Conservation (phyloP, 2,329 filamentous ascomycete genomes). For the Talaromyces sp. region DNA sequence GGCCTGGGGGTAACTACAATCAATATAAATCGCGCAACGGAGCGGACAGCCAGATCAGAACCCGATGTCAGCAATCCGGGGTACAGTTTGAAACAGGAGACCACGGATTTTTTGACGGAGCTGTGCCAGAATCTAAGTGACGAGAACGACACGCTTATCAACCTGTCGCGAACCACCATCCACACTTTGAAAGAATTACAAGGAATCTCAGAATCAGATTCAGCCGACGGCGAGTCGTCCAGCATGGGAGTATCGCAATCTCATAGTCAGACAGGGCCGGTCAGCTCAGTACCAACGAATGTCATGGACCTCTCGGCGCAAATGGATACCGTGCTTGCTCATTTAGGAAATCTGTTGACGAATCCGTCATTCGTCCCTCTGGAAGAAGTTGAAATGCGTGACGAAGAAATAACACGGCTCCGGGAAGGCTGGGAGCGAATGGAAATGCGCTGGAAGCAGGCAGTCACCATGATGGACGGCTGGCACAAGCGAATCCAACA, state of each 20-base stretch:
- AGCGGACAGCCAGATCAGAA: conserved; percentile 26
- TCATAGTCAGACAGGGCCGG: conserved; percentile 19
- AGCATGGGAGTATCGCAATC: conserved; percentile 18
- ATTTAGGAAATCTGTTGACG: conserved; percentile 77
- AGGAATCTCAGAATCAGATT: conserved; percentile 36
- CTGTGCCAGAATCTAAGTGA: conserved; percentile 78
- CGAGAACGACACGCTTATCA: conserved; percentile 80
- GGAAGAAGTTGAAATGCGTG: conserved; percentile 87
- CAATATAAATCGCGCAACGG: conserved; percentile 38
- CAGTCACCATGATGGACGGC: conserved; percentile 82
- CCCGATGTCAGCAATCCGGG: conserved; percentile 49
- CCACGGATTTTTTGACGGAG: conserved; percentile 83
- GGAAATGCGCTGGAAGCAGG: conserved; percentile 85
- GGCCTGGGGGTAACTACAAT: conserved; percentile 47
- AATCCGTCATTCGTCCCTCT: conserved; percentile 95
- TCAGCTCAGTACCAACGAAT: conserved; percentile 49
- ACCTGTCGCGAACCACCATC: conserved; percentile 65
- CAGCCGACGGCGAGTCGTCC: conserved; percentile 19
- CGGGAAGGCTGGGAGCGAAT: conserved; percentile 88
- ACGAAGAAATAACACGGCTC: conserved; percentile 81
- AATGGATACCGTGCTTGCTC: conserved; percentile 71
- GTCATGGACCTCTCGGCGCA: conserved; percentile 67
- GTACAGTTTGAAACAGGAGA: conserved; percentile 76
- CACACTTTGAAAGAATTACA: conserved; percentile 60
- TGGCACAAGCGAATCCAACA: conserved; percentile 75